Conservation (phyloP, 1,139 yeast species). For the Saccharomyces pastorianus region DNA sequence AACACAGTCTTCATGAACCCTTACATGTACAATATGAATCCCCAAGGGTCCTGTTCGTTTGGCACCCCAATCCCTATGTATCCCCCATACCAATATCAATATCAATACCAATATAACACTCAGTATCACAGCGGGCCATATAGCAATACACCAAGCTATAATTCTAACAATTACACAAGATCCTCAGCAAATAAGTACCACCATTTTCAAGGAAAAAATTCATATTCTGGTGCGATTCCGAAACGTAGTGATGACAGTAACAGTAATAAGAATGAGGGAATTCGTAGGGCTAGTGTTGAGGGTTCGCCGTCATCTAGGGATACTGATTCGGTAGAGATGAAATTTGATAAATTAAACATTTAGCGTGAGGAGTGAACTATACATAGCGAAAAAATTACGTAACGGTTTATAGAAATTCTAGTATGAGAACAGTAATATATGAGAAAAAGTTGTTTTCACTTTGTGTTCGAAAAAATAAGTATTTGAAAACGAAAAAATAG, state of each 20-base stretch:
- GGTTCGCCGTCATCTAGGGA: neutral
- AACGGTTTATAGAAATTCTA: neutral
- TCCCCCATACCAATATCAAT: conserved; percentile 1
- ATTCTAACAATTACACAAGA: neutral
- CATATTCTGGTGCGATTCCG: neutral
- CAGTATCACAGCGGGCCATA: neutral
- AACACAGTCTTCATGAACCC: neutral
- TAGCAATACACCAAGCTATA: neutral
- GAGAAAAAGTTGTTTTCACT: neutral
- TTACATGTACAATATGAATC: neutral
- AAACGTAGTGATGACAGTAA: neutral
- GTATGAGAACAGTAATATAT: neutral
- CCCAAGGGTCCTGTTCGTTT: neutral
- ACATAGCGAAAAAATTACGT: neutral
- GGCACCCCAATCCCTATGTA: neutral
- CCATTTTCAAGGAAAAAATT: neutral
- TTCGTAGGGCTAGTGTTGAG: neutral
- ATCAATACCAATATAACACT: conserved; percentile 1
- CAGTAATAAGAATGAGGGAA: neutral
- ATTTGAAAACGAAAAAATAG: neutral
- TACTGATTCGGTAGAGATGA: neutral
- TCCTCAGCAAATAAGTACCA: neutral
- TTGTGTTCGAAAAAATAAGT: neutral
- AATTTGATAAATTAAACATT: neutral
- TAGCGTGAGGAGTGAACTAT: neutral